Base-by-base conservation (phyloP, 2,329 filamentous ascomycete species). In the Venturia pyrina region DNA sequence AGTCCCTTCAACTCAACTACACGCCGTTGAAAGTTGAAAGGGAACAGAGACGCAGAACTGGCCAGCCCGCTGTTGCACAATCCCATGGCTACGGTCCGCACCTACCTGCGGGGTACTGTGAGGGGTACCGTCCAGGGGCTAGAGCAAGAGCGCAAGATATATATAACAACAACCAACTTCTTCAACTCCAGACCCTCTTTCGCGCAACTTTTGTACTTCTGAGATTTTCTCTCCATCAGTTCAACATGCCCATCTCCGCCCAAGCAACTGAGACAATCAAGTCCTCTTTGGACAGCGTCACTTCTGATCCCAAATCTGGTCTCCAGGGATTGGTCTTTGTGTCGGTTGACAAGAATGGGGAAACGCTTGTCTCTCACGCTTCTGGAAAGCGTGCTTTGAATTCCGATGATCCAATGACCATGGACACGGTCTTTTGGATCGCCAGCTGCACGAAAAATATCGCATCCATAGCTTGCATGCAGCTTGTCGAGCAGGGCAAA, bases 381-480 rank as follows among this genome's bases (percentile, higher is more conserved):
- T 77, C 78, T 4, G 79, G 79, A 13, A 78, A 75, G 41, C 71
- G 72, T 34, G 75, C 77, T 17, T 66, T 79, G 5, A 72, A 76
- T 8, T 72, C 72, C 1, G 69, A 76, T 0, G 80, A 85, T 59
- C 76, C 80, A 4, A 85, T 89, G 82, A 81, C 80, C 0, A 74
- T 85, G 0, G 85, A 89, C 48, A 85, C 78, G 10, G 75, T 85
- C 0, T 89, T 87, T 70, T 84, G 81, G 81, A 81, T 85, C 24
- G 81, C 82, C 1, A 82, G 79, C 0, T 83, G 80, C 70, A 82
- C 80, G 0, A 77, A 76, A 64, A 70, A 76, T 19, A 71, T 75
- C 41, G 73, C 75, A 1, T 69, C 69, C 4, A 70, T 76, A 48
- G 72, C 73, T 1, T 66, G 71, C 11, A 67, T 77, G 50, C 76